Evolutionary conservation across 371 early-diverging fungal species (phyloP), one percentile per base, ranked within the genome.

Genomic region (Actinomortierella ambigua): DNA sequence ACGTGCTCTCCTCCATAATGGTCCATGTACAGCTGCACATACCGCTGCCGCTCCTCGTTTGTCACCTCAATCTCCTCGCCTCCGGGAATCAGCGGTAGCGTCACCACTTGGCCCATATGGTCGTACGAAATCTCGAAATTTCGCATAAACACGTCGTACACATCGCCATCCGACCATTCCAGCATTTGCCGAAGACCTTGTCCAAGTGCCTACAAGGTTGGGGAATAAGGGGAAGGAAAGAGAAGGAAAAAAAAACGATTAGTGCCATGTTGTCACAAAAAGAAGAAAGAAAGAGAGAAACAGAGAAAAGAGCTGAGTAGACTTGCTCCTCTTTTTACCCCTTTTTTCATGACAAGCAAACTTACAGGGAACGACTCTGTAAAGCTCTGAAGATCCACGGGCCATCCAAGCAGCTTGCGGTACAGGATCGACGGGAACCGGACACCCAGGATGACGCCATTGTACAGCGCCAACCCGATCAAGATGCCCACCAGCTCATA

Each of bases 381-480:
- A 26, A 93, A 68, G 53, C 85, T 83, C 7, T 70, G 59, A 3
- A 95, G 61, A 22, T 48, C 62, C 43, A 75, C 54, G 11, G 75
- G 63, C 61, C 68, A 63, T 60, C 85, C 50, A 81, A 83, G 6
- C n/a, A 99, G 79, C 77, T 97, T 99, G 69, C 95, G 94, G 65
- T 95, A 98, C 50, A 92, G 88, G 2, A 93, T 93, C 11, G 85
- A 78, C 0, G 98, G 95, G 53, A 99, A 87, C 41, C 91, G 91
- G 11, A 96, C 82, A 59, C 96, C 96, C 2, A 99, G 76, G 57
- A 94, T 92, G 42, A 88, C 93, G 24, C 90, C 89, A 71, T 99
- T 96, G 65, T 95, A 95, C 17, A 99, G 88, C 6, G 97, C 96
- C 53, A 97, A 70, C 0, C 98, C 99, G 17, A 97, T 83, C 2